phyloP scores from a whole-genome alignment of 2,329 filamentous ascomycete species.

The Penicillium freii region DNA sequence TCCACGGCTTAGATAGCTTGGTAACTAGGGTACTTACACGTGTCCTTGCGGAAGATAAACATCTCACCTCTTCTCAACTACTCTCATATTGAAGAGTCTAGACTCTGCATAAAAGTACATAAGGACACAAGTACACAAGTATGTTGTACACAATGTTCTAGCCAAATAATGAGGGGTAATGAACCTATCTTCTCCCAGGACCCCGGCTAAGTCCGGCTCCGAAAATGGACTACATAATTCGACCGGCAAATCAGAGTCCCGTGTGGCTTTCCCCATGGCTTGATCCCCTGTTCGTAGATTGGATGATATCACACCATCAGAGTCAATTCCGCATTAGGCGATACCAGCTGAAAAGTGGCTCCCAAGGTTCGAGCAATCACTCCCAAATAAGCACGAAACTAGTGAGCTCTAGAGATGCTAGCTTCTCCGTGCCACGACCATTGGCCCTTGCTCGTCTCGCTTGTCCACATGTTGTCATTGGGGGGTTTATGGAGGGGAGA shows the following conservation, averaged over 20 bases:
- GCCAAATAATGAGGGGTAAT: not conserved
- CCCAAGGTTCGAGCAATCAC: conserved; percentile 1
- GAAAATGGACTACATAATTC: not conserved
- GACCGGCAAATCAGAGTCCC: conserved; percentile 1
- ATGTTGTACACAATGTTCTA: too few relatives aligned
- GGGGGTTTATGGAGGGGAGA: not conserved
- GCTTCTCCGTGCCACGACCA: not conserved
- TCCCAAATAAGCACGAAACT: conserved; percentile 1
- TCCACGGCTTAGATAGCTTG: not conserved
- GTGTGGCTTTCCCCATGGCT: not conserved
- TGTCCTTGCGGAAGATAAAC: not conserved
- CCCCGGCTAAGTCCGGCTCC: conserved; percentile 1
- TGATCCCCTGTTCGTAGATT: not conserved
- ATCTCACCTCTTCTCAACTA: not conserved
- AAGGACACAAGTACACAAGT: too few relatives aligned
- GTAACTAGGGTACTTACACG: not conserved
- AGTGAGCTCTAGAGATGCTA: not conserved
- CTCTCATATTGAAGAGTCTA: too few relatives aligned
- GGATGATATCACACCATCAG: not conserved
- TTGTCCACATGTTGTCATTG: conserved; percentile 5
- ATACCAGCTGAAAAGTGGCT: conserved; percentile 3
- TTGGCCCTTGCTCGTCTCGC: not conserved
- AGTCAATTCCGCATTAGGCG: not conserved
- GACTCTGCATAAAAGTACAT: not conserved
- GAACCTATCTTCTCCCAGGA: not conserved